These are phyloP conservation scores for Salix purpurea DNA, from an alignment of 345 rosid species.

Conservation along the genomic window DNA sequence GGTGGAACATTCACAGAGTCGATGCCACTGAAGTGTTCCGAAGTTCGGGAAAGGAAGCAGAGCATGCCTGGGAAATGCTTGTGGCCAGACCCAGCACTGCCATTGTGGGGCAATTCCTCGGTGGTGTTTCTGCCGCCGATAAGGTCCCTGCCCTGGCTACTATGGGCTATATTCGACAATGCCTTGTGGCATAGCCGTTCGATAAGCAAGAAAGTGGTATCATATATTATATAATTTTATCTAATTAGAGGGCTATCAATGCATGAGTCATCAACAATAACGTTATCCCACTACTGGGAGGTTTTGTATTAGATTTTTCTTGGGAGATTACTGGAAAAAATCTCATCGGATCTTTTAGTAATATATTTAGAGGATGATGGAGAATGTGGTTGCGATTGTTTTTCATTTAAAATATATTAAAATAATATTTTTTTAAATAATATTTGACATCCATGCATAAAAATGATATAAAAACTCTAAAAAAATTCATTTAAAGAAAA, in stretches of 20 bases:
- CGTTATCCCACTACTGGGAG: neutral
- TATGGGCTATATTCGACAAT: slow-evolving; percentile 27
- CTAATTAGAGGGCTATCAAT: neutral
- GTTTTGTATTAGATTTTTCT: too few species aligned
- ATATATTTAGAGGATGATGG: too few species aligned
- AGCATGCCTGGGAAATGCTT: slow-evolving; percentile 60
- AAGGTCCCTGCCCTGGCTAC: neutral
- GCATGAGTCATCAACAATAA: neutral
- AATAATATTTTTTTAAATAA: too few species aligned
- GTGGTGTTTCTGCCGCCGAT: neutral
- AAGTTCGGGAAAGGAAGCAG: slow-evolving; percentile 34
- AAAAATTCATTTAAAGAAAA: too few species aligned
- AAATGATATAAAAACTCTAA: too few species aligned
- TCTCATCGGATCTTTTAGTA: too few species aligned
- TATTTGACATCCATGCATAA: too few species aligned
- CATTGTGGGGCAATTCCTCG: slow-evolving; percentile 56
- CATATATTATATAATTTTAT: too few species aligned
- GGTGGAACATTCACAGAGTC: slow-evolving; percentile 62
- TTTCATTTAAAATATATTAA: too few species aligned
- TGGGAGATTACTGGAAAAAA: too few species aligned
- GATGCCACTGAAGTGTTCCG: slow-evolving; percentile 64
- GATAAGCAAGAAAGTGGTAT: neutral
- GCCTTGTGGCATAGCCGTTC: slow-evolving; percentile 32
- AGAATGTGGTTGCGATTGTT: too few species aligned
- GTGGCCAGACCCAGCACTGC: slow-evolving; percentile 51